phyloP scores from a whole-genome alignment of 73 alveolate species.

The Tetrahymena thermophila region DNA sequence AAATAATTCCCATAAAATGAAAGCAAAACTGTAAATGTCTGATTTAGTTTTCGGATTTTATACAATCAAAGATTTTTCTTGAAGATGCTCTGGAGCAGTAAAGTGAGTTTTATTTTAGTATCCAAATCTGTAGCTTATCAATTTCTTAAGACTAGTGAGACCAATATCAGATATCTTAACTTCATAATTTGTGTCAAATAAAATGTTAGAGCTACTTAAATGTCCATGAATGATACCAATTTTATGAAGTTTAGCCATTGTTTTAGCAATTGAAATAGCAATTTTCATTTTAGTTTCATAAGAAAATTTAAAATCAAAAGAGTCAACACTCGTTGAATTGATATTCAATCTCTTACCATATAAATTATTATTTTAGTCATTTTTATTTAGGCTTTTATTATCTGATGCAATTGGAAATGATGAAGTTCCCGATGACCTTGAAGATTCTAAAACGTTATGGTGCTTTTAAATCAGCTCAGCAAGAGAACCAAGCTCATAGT shows the following conservation, averaged over 20 bases:
- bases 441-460: background rate
- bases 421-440: background rate
- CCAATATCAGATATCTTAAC: background rate
- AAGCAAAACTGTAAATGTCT: background rate
- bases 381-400: background rate
- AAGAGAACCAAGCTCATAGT: background rate
- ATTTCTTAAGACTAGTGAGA: background rate
- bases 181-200: background rate
- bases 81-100: background rate
- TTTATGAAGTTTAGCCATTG: background rate
- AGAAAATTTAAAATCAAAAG: background rate
- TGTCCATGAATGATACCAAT: background rate
- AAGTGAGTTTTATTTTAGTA: background rate
- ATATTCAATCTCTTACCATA: background rate
- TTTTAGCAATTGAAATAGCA: background rate
- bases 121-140: background rate
- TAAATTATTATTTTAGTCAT: background rate
- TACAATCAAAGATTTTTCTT: background rate
- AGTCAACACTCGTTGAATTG: background rate
- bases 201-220: background rate
- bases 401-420: background rate
- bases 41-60: background rate
- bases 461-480: background rate
- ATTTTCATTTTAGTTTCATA: background rate
- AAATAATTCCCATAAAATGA: background rate